Evolutionary conservation across 2,329 filamentous ascomycete genomes (phyloP).

Genomic region (Phyllosticta citriasiana): DNA sequence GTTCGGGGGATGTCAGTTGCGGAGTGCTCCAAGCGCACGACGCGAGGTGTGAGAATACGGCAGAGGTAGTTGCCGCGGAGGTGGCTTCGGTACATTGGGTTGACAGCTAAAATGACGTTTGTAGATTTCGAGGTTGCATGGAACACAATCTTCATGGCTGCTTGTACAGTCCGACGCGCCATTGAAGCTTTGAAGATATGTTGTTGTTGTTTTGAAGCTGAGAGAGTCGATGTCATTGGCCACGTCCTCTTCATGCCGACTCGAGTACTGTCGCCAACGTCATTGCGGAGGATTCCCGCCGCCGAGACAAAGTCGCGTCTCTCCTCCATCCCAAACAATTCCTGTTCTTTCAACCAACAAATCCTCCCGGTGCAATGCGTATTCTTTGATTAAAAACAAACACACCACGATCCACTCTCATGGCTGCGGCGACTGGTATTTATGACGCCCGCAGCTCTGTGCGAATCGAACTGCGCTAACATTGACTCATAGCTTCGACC

Average conservation of each 20-base stretch:
- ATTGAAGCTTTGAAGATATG: neutral
- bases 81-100: neutral
- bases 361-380: neutral
- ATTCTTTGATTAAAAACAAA: neutral
- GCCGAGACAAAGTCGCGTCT: constrained; percentile 2
- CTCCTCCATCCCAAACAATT: neutral
- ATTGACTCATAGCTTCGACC: constrained; percentile 5
- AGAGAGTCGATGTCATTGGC: neutral
- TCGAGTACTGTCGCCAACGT: neutral
- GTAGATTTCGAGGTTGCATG: neutral
- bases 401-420: neutral
- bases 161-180: neutral
- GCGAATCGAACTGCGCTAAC: neutral
- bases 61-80: neutral
- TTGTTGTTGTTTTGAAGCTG: neutral
- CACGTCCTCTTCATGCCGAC: neutral
- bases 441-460: neutral
- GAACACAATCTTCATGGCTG: neutral
- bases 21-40: neutral
- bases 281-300: constrained; percentile 8
- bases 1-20: neutral
- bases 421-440: constrained; percentile 2
- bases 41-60: neutral
- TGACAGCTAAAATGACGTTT: neutral
- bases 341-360: neutral